A percentile compares a stretch with the other conserved stretches of the same genome.
Evolutionary conservation across 371 early-diverging fungal species (phyloP).

Genomic region (Mycotypha africana): DNA sequence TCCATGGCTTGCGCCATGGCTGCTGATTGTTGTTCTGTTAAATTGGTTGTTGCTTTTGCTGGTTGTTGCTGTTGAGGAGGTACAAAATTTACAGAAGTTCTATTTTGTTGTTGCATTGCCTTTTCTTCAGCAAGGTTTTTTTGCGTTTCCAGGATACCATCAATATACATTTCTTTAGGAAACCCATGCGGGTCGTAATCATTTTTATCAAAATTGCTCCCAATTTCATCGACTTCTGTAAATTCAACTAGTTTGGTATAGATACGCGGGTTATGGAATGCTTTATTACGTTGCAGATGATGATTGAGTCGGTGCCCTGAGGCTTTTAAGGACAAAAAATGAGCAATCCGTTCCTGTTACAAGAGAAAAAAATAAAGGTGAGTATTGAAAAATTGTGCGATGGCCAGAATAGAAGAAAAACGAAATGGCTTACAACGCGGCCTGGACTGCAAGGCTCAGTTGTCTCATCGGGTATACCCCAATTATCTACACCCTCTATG

Average conservation of each 20-base stretch:
- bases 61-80: not conserved
- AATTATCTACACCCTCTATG: conserved; percentile 38
- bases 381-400: not conserved
- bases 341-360: conserved; percentile 55
- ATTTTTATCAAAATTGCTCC: conserved; percentile 53
- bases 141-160: conserved; percentile 45
- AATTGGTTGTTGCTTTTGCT: no score
- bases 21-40: conserved; percentile 16
- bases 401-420: no score
- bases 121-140: conserved; percentile 36
- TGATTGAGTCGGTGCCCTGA: conserved; percentile 61
- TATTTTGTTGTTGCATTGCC: conserved; percentile 26
- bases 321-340: conserved; percentile 50
- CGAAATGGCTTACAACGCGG: conserved; percentile 31
- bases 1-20: conserved; percentile 39
- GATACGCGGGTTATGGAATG: conserved; percentile 78
- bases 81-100: conserved; percentile 25
- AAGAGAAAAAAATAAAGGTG: not conserved
- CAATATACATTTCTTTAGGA: conserved; percentile 42
- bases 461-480: conserved; percentile 50
- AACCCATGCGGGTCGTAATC: conserved; percentile 58
- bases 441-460: conserved; percentile 43
- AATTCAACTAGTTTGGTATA: conserved; percentile 75
- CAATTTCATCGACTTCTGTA: conserved; percentile 65
- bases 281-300: conserved; percentile 62